phyloP scores from a whole-genome alignment of 805 yeast genomes.

The Metschnikowia corniflorae region DNA sequence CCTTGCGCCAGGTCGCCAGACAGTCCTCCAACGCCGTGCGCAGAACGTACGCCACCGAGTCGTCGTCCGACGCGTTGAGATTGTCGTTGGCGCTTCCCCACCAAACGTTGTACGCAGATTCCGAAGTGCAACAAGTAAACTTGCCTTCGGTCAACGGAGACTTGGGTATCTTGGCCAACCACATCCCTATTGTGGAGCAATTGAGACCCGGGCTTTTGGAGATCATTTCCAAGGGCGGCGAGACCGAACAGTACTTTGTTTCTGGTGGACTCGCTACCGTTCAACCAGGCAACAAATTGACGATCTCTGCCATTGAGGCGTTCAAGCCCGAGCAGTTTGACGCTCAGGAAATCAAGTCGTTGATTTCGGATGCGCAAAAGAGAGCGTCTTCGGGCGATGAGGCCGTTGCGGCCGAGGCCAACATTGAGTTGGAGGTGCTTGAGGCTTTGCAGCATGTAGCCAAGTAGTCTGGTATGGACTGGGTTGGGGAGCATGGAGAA shows the following conservation, averaged over 20 bases:
- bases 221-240: conserved; percentile 72
- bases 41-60: conserved; percentile 90
- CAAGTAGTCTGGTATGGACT: too few species aligned
- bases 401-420: conserved; percentile 88
- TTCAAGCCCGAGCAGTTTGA: conserved; percentile 87
- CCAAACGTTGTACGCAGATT: conserved; percentile 58
- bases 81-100: conserved; percentile 91
- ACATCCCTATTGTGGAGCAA: conserved; percentile 96
- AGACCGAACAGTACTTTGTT: conserved; percentile 78
- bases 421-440: conserved; percentile 91
- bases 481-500: too few species aligned
- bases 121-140: conserved; percentile 73
- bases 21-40: conserved; percentile 54
- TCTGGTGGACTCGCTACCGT: conserved; percentile 97
- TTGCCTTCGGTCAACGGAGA: conserved; percentile 94
- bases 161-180: conserved; percentile 95
- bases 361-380: conserved; percentile 92
- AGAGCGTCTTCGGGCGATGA: conserved; percentile 82
- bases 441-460: conserved; percentile 88
- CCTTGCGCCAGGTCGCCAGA: conserved; percentile 58
- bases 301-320: conserved; percentile 94
- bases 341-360: conserved; percentile 68
- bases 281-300: conserved; percentile 87
- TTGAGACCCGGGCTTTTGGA: conserved; percentile 94
- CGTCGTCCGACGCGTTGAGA: conserved; percentile 65